phyloP scores from a whole-genome alignment of 1,284 basidiomycete genomes.

The Cutaneotrichosporon daszewskae region DNA sequence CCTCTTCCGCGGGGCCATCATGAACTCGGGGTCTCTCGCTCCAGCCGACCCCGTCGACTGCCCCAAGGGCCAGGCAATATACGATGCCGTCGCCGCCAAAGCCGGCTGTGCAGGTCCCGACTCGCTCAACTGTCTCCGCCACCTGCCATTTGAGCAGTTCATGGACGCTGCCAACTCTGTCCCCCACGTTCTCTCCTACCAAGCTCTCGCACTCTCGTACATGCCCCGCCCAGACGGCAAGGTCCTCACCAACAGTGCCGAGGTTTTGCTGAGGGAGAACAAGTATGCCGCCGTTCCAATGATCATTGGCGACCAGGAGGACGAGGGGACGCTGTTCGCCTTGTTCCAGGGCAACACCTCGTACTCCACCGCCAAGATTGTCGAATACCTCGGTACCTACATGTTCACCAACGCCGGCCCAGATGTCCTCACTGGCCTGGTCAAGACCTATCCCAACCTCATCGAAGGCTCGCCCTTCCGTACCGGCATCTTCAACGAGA shows the following conservation, averaged over 20 bases:
- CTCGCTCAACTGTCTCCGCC: constrained; percentile 54
- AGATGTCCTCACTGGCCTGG: constrained; percentile 17
- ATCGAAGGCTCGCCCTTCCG: constrained; percentile 20
- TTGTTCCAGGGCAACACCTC: constrained; percentile 28
- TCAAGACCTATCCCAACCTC: constrained; percentile 25
- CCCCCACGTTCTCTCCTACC: constrained; percentile 11
- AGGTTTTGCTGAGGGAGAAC: constrained; percentile 5
- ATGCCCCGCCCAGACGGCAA: constrained; percentile 54
- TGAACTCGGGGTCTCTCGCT: constrained; percentile 48
- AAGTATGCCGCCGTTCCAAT: constrained; percentile 16
- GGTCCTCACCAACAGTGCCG: constrained; percentile 51
- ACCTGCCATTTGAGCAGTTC: constrained; percentile 45
- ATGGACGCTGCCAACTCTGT: constrained; percentile 10
- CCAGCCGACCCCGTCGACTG: constrained; percentile 14
- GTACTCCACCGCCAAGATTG: constrained; percentile 12
- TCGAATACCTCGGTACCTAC: constrained; percentile 19
- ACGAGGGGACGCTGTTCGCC: constrained; percentile 16
- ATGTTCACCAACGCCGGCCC: constrained; percentile 19
- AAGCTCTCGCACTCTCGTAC: constrained; percentile 45
- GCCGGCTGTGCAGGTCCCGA: constrained; percentile 35
- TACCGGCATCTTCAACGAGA: constrained; percentile 15
- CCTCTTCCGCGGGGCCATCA: constrained; percentile 40
- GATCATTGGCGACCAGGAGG: constrained; percentile 24
- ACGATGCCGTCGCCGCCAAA: constrained; percentile 8
- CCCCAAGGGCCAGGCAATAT: constrained; percentile 12